phyloP scores from a whole-genome alignment of 2,329 filamentous ascomycete species.

The Parastagonospora avenae region DNA sequence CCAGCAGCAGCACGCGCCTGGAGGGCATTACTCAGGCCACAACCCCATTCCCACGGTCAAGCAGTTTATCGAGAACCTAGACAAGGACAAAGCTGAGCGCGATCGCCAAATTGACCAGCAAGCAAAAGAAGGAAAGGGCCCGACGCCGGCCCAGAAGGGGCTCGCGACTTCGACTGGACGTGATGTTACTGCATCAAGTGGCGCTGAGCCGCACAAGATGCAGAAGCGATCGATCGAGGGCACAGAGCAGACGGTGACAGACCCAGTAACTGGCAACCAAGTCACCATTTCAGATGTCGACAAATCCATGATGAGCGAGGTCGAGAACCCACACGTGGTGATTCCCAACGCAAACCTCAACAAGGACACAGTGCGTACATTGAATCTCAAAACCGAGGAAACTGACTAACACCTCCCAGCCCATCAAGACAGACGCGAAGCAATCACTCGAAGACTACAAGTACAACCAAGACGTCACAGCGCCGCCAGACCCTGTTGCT shows the following conservation, averaged over 20 bases:
- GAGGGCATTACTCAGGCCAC: slow-evolving; percentile 76
- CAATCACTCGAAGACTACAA: slow-evolving; percentile 83
- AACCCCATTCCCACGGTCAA: slow-evolving; percentile 89
- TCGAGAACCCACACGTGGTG: slow-evolving; percentile 75
- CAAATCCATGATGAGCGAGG: slow-evolving; percentile 69
- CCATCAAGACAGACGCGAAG: slow-evolving; percentile 70
- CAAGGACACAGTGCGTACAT: slow-evolving; percentile 64
- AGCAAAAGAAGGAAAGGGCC: slow-evolving; percentile 51
- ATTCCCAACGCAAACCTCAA: slow-evolving; percentile 89
- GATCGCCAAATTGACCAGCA: slow-evolving; percentile 72
- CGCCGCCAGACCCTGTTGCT: slow-evolving; percentile 84
- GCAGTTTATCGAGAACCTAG: slow-evolving; percentile 79
- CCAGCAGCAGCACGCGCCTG: slow-evolving; percentile 56
- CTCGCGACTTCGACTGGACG: slow-evolving; percentile 31
- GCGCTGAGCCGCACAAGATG: slow-evolving; percentile 54
- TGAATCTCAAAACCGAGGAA: background rate
- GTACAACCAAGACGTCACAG: slow-evolving; percentile 83
- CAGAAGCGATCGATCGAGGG: slow-evolving; percentile 52
- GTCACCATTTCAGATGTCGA: slow-evolving; percentile 85
- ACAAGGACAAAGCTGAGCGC: slow-evolving; percentile 76
- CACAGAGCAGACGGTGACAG: slow-evolving; percentile 69
- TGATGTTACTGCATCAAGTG: slow-evolving; percentile 18
- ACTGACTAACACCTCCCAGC: slow-evolving; percentile 42
- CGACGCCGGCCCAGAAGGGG: too few species aligned
- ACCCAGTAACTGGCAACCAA: slow-evolving; percentile 85